These are phyloP conservation scores for Mycena leptocephala DNA, from an alignment of 768 basidiomycete genomes.

Conservation along the genomic window DNA sequence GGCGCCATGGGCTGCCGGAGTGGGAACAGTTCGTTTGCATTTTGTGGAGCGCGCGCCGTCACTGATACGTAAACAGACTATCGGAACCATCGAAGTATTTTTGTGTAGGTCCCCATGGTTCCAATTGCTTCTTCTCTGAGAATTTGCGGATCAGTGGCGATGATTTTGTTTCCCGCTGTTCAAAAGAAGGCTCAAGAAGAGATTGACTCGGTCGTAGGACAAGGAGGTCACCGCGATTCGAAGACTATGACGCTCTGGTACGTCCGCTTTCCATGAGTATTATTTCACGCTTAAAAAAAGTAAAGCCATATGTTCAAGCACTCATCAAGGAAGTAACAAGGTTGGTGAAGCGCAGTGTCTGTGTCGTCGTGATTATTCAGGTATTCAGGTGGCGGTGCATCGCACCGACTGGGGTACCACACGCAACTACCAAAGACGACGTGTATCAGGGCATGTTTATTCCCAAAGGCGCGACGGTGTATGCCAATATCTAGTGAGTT, in stretches of 20 bases:
- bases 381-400: constrained; percentile 46
- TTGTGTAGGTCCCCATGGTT: not conserved
- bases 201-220: constrained; percentile 40
- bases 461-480: constrained; percentile 47
- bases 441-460: constrained; percentile 55
- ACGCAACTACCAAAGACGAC: constrained; percentile 53
- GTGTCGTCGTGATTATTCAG: not conserved
- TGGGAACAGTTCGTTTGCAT: constrained; percentile 42
- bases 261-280: constrained; percentile 10
- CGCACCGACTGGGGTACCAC: constrained; percentile 51
- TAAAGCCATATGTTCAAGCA: not conserved
- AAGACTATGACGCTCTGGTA: constrained; percentile 41
- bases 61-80: constrained; percentile 13
- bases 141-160: constrained; percentile 45
- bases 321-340: not conserved
- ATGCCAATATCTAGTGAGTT: constrained; percentile 23
- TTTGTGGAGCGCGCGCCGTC: not conserved
- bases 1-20: constrained; percentile 49
- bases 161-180: constrained; percentile 48
- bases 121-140: constrained; percentile 19
- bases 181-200: constrained; percentile 54
- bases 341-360: not conserved
- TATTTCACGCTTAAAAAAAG: not conserved
- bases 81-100: constrained; percentile 10
- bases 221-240: constrained; percentile 49